Conservation (phyloP, 148 eudicot species). For the Drosera capensis region DNA sequence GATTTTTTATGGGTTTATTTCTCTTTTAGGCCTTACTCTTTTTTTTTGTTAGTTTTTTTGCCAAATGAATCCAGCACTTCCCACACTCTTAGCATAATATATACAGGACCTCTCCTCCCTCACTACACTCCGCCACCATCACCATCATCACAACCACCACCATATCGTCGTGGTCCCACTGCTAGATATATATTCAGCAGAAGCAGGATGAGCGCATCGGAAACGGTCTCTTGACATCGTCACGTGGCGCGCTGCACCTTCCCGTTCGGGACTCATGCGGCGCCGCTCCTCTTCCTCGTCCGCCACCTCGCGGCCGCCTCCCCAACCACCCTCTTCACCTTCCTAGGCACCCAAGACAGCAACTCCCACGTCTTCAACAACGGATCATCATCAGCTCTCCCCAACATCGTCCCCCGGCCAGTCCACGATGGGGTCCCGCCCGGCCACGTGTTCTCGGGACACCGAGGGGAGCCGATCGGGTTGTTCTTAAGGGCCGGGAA, state of each 20-base stretch:
- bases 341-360: constrained; percentile 18
- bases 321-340: constrained; percentile 24
- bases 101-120: too few relatives aligned
- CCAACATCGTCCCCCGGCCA: constrained; percentile 14
- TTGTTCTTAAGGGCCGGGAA: constrained; percentile 17
- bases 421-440: constrained; percentile 12
- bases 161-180: too few relatives aligned
- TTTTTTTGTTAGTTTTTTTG: too few relatives aligned
- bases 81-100: too few relatives aligned
- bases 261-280: constrained; percentile 46
- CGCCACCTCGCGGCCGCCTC: constrained; percentile 21
- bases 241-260: constrained; percentile 48
- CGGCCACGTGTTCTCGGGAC: constrained; percentile 11
- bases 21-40: too few relatives aligned
- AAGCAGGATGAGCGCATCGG: too few relatives aligned
- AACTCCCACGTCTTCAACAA: constrained; percentile 11
- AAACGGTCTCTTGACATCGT: too few relatives aligned
- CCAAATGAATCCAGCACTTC: too few relatives aligned
- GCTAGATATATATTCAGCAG: too few relatives aligned
- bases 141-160: too few relatives aligned
- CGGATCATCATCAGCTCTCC: neutral
- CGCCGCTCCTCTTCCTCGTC: constrained; percentile 28
- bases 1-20: too few relatives aligned
- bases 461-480: constrained; percentile 18
- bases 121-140: too few relatives aligned